Evolutionary conservation across 805 yeast species (phyloP).

Genomic region (Priceomyces carsonii): DNA sequence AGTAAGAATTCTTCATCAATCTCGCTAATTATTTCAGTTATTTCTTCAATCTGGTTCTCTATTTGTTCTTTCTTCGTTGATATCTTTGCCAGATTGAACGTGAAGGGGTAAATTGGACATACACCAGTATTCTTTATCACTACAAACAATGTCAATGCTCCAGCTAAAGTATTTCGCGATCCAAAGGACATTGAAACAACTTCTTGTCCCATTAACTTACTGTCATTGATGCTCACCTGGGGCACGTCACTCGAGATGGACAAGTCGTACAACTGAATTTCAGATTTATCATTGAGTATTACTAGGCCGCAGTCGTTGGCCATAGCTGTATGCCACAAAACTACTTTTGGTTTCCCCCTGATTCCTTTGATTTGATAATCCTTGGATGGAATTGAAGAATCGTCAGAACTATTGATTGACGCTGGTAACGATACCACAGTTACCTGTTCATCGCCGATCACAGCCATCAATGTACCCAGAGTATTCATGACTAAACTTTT

Average conservation of each 20-base stretch:
- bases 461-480: conserved; percentile 44
- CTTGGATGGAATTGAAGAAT: conserved; percentile 6
- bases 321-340: conserved; percentile 25
- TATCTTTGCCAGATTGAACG: conserved; percentile 14
- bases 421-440: conserved; percentile 33
- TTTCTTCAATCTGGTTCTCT: conserved; percentile 15
- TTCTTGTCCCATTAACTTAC: conserved; percentile 11
- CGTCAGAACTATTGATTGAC: conserved; percentile 7
- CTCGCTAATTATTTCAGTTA: conserved; percentile 7
- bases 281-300: conserved; percentile 19
- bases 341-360: conserved; percentile 18
- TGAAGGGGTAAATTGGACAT: conserved; percentile 31
- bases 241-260: conserved; percentile 18
- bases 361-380: conserved; percentile 15
- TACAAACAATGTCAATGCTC: conserved; percentile 31
- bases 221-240: conserved; percentile 18
- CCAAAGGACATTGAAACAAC: conserved; percentile 32
- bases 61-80: conserved; percentile 16
- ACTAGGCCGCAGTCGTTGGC: conserved; percentile 24
- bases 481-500: conserved; percentile 36
- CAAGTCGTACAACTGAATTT: conserved; percentile 21
- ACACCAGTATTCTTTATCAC: conserved; percentile 18
- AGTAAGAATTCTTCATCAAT: conserved; percentile 14
- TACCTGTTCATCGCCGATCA: conserved; percentile 31
- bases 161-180: conserved; percentile 19